Evolutionary conservation across 768 basidiomycete genomes (phyloP).

Genomic region (Mrakia blollopis): DNA sequence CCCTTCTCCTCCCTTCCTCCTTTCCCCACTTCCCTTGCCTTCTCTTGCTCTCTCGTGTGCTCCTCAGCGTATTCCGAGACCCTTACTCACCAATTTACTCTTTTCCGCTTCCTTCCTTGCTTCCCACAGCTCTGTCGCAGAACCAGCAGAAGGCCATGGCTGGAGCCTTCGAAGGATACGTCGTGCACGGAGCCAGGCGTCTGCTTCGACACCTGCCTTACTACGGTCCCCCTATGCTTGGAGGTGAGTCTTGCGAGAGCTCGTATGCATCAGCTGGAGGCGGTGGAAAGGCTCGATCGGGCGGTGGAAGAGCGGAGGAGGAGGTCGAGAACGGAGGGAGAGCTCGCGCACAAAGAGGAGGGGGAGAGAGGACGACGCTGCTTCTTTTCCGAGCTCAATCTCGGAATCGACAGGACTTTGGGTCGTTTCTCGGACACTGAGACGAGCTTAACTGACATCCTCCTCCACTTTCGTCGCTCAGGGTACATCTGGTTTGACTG

Average conservation of each 20-base stretch:
- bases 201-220: conserved; percentile 20
- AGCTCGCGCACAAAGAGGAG: too few species aligned
- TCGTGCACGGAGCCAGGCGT: conserved; percentile 26
- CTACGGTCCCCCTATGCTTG: conserved; percentile 15
- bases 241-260: conserved; percentile 11
- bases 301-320: too few species aligned
- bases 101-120: neutral
- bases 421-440: neutral
- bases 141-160: conserved; percentile 20
- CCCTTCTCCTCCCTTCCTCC: neutral
- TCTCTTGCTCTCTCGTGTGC: neutral
- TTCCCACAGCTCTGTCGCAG: conserved; percentile 25
- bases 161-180: conserved; percentile 26
- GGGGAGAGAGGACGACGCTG: too few species aligned
- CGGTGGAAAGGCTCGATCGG: neutral
- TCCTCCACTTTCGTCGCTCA: neutral
- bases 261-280: neutral
- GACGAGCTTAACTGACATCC: too few species aligned
- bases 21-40: neutral
- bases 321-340: neutral
- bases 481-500: conserved; percentile 19
- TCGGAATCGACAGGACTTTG: neutral
- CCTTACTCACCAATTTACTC: neutral
- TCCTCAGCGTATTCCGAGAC: neutral
- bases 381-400: too few species aligned